Percentiles rank a stretch among this genome's conserved stretches.
Evolutionary conservation across 345 rosid genomes (phyloP).

Genomic region (Salix udensis): DNA sequence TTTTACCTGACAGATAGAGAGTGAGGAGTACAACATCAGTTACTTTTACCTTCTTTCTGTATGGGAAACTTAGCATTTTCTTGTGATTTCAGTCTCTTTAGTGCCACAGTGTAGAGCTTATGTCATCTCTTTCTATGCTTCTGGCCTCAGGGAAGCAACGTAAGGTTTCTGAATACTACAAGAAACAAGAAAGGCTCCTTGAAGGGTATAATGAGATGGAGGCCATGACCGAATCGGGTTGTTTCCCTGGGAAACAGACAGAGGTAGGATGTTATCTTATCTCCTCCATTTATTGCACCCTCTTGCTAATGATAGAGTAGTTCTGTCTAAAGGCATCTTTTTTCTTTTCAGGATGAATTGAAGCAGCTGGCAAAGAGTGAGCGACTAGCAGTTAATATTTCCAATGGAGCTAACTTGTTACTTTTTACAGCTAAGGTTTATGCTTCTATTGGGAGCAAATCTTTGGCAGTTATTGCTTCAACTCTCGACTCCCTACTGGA

Average conservation of each 20-base stretch:
- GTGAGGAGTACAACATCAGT: not conserved
- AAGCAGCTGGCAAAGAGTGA: conserved; percentile 61
- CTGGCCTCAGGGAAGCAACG: conserved; percentile 50
- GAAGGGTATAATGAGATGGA: conserved; percentile 77
- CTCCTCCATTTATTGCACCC: not conserved
- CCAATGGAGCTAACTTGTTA: conserved; percentile 58
- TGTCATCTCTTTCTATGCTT: not conserved
- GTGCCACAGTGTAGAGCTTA: not conserved
- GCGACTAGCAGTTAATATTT: conserved; percentile 54
- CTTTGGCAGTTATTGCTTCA: conserved; percentile 79
- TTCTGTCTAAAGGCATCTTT: not conserved
- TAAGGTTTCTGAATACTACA: conserved; percentile 71
- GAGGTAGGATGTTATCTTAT: conserved; percentile 38
- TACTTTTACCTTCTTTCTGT: not conserved
- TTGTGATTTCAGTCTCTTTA: not conserved
- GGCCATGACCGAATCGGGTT: conserved; percentile 48
- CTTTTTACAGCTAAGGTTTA: conserved; percentile 70
- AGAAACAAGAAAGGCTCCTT: conserved; percentile 73
- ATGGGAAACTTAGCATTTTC: not conserved
- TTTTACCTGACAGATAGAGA: not conserved
- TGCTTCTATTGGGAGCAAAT: conserved; percentile 68
- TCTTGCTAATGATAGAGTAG: not conserved
- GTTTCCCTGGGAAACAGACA: conserved; percentile 46
- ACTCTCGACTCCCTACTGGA: conserved; percentile 81
- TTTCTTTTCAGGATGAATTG: conserved; percentile 54